Evolutionary conservation across 768 basidiomycete genomes (phyloP).

Genomic region (Russula olivacea): DNA sequence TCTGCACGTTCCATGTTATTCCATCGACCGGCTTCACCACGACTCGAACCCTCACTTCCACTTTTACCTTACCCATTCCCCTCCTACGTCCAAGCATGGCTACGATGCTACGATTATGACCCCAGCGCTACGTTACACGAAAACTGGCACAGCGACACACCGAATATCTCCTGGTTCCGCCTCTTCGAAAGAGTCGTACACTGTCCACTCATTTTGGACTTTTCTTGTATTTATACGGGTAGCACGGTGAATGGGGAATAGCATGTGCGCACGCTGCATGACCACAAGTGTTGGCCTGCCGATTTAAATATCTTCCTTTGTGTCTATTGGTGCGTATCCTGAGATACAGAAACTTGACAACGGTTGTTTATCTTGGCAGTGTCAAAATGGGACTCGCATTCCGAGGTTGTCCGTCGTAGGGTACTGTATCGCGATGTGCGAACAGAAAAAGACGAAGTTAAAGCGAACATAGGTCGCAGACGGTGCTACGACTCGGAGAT

Average conservation of each 20-base stretch:
- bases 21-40: background rate
- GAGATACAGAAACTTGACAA: background rate
- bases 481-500: too few relatives aligned
- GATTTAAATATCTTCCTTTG: background rate
- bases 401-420: too few relatives aligned
- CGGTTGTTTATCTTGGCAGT: too few relatives aligned
- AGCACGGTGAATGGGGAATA: background rate
- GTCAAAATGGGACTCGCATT: too few relatives aligned
- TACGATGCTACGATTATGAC: background rate
- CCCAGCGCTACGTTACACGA: background rate
- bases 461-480: too few relatives aligned
- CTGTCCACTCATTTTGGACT: background rate
- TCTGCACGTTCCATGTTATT: conserved; percentile 19
- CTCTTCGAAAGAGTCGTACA: conserved; percentile 8
- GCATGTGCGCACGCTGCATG: background rate
- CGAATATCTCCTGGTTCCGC: conserved; percentile 6
- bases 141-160: background rate
- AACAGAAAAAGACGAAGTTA: too few relatives aligned
- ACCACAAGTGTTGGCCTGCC: background rate
- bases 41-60: background rate
- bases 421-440: too few relatives aligned
- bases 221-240: conserved; percentile 14
- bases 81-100: background rate
- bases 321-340: background rate
- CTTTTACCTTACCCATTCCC: background rate